A percentile compares a stretch with the other conserved stretches of the same genome.
Conservation (phyloP, 768 basidiomycete species). For the Glaciozyma martinii region DNA sequence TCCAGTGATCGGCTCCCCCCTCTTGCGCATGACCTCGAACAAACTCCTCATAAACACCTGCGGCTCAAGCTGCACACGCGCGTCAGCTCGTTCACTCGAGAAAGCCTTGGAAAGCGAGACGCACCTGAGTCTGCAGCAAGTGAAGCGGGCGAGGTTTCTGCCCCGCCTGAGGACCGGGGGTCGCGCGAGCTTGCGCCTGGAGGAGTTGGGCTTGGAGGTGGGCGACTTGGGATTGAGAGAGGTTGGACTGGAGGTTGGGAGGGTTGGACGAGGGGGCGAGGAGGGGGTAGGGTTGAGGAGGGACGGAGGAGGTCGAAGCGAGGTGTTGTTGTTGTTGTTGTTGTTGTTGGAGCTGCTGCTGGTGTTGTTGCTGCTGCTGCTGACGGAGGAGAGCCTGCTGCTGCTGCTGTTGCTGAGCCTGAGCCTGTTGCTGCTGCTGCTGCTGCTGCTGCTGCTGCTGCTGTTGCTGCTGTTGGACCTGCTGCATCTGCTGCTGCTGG, state of each 20-base stretch:
- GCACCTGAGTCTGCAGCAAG: conserved; percentile 20
- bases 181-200: conserved; percentile 10
- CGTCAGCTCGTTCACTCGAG: neutral
- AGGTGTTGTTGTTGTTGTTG: conserved; percentile 4
- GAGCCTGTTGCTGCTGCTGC: conserved; percentile 2
- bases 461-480: neutral
- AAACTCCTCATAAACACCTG: conserved; percentile 32
- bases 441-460: neutral
- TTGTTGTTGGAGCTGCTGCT: conserved; percentile 3
- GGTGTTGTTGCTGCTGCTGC: conserved; percentile 9
- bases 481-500: neutral
- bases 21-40: conserved; percentile 33
- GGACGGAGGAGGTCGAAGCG: neutral
- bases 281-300: conserved; percentile 1
- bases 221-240: conserved; percentile 7
- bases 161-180: neutral
- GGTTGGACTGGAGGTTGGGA: neutral
- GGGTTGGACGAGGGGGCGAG: neutral
- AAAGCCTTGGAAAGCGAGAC: neutral
- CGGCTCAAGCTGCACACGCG: conserved; percentile 24
- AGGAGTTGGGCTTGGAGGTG: neutral
- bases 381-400: conserved; percentile 11
- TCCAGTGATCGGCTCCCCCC: conserved; percentile 32
- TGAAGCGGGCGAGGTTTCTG: conserved; percentile 22
- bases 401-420: conserved; percentile 4